Evolutionary conservation across 495 filamentous ascomycete genomes (phyloP).

Genomic region (Neurospora discreta): DNA sequence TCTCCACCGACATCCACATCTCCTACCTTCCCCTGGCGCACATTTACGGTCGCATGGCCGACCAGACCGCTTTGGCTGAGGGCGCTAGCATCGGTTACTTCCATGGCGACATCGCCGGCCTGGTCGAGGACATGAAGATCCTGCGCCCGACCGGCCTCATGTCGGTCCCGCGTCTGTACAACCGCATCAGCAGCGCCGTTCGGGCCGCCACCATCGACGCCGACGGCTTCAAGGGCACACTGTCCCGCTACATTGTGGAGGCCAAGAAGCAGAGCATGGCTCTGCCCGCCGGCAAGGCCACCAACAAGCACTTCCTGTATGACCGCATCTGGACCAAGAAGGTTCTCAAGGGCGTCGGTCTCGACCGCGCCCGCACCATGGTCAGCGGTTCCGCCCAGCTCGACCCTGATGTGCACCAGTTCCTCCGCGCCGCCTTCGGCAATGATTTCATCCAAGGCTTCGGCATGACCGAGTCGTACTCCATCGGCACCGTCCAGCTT

Average conservation of each 20-base stretch:
- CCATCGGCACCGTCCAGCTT: constrained; percentile 57
- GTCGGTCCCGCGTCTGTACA: constrained; percentile 87
- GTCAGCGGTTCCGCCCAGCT: constrained; percentile 85
- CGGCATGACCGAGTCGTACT: constrained; percentile 93
- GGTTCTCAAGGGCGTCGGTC: constrained; percentile 66
- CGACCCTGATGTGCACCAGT: constrained; percentile 76
- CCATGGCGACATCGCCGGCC: constrained; percentile 77
- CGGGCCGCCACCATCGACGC: constrained; percentile 66
- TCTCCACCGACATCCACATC: constrained; percentile 47
- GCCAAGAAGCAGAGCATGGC: constrained; percentile 72
- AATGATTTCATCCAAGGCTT: constrained; percentile 83
- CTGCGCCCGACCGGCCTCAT: constrained; percentile 73
- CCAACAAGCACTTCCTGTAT: constrained; percentile 75
- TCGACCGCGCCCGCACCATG: constrained; percentile 64
- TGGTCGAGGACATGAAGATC: constrained; percentile 86
- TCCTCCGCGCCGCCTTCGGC: constrained; percentile 73
- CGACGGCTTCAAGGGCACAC: constrained; percentile 67
- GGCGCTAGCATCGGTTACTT: constrained; percentile 84
- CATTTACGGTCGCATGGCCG: constrained; percentile 77
- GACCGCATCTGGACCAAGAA: constrained; percentile 92
- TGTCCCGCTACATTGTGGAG: constrained; percentile 69
- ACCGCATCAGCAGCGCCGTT: constrained; percentile 76
- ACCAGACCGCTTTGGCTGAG: constrained; percentile 62
- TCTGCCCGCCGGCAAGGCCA: constrained; percentile 54
- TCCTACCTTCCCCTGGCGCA: constrained; percentile 94